Base-by-base conservation (phyloP, 768 basidiomycete species). In the Rhizopogon rudus region DNA sequence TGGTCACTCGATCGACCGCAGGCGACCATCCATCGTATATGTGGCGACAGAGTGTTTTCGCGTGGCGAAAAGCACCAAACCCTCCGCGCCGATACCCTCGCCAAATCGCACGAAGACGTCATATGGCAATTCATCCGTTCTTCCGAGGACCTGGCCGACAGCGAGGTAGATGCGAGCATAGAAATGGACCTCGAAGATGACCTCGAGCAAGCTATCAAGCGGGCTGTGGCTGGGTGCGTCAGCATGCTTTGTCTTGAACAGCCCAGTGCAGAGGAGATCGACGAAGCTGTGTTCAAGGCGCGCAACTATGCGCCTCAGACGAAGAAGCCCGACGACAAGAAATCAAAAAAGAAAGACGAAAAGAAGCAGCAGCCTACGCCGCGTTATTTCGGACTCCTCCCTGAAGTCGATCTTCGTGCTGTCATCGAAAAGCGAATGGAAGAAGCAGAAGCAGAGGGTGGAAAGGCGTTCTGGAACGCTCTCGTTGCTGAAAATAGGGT, bases 1-100 rank as follows among this genome's bases (percentile, higher is more conserved):
- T 99, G 91, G 91, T 66, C 78, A 2, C 57, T 84, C 54, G 78
- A 81, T 54, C 67, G 74, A 40, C 79, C 87, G 1, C 81, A 72
- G 1, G 74, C 85, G 2, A 83, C 77, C 16, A 71, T 89, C 28
- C 87, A 91, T 61, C 81, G 88, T 0, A 77, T 95, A 33, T 94
- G 91, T 64, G 79, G 81, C 1, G 83, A 90, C 53, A 87, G 95
- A 20, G 78, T 99, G 52, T 63, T 80, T 5, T 56, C 60, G 14
- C 87, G 97, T 5, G 97, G 96, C 0, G 80, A 83, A 4, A 90
- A 88, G 58, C 97, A 99, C 73, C 89, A 98, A 67, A 81, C 82
- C 0, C 81, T 99, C 0, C 82, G 79, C 39, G 84, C 86, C 0
- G 83, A 86, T 58, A 67, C 64, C 9, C 53, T 66, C 14, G 66